Evolutionary conservation across 2,329 filamentous ascomycete species (phyloP), one percentile per base, ranked within the genome.

Genomic region (Teratosphaeria epicoccoides): DNA sequence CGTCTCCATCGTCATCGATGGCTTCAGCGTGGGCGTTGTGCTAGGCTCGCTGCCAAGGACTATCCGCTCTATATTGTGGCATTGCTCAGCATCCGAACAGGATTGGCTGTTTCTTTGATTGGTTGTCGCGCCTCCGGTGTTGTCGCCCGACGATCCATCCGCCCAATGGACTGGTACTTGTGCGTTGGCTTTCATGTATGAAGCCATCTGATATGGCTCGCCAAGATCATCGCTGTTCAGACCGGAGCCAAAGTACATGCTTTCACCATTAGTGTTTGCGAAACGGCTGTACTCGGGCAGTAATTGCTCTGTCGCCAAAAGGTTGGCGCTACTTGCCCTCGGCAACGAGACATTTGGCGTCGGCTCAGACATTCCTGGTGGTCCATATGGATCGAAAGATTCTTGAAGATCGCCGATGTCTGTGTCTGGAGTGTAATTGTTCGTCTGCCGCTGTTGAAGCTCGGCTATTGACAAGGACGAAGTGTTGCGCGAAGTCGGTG

Each of bases 271-370:
- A 25, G 46, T 48, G 46, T 26, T 23, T 48, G 24, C 24, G 20
- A 11, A 26, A 20, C 28, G 46, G 11, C 11, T 29, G 40, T 17
- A 24, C 24, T 20, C 14, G 1, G 33, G 33, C 33, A 17, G n/a
- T 14, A 9, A 40, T n/a, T 17, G 14, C 14, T 23, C 57, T 49
- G 24, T 17, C 20, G 53, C 43, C 14, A 55, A 43, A 49, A 67
- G 66, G 49, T 73, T 68, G 3, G 70, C 70, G 53, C 70, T 72
- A 58, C 73, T 73, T 53, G 70, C 66, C 44, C 72, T 69, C 17
- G 69, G 66, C 57, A 63, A 71, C 12, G 62, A 63, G 17, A 66
- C 69, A 28, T 9, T 23, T 17, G 33, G n/a, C 24, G 68, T 43
- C 17, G 51, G 51, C 6, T 51, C 29, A 14, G 52, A 49, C 33